phyloP scores from a whole-genome alignment of 257 asterid species.

The Cruciata laevipes region DNA sequence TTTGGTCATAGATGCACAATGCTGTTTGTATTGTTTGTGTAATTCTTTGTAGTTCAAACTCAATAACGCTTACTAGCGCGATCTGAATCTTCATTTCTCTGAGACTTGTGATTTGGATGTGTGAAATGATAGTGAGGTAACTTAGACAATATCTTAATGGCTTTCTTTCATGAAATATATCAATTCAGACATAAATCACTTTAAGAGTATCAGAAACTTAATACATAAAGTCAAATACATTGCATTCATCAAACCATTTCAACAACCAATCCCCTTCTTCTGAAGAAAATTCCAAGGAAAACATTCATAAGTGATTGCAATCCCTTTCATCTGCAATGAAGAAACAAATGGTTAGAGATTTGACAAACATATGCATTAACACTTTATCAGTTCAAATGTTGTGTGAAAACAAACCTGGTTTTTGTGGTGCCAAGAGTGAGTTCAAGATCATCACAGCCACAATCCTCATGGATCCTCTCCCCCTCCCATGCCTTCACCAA shows the following conservation, averaged over 20 bases:
- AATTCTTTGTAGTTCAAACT: neutral
- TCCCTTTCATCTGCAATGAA: slow-evolving; percentile 11
- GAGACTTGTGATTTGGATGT: neutral
- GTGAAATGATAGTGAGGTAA: neutral
- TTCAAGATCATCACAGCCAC: slow-evolving; percentile 43
- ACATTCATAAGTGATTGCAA: neutral
- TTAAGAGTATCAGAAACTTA: neutral
- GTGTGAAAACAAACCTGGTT: slow-evolving; percentile 26
- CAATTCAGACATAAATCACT: neutral
- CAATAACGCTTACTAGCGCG: neutral
- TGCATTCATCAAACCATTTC: neutral
- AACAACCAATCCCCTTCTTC: neutral
- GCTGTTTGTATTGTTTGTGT: neutral
- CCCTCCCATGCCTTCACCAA: slow-evolving; percentile 58
- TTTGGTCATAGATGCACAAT: neutral
- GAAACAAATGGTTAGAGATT: neutral
- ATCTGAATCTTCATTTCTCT: neutral
- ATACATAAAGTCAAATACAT: neutral
- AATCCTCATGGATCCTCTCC: slow-evolving; percentile 50
- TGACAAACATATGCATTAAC: neutral
- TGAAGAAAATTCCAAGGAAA: neutral
- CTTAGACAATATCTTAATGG: neutral
- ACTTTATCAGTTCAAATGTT: neutral
- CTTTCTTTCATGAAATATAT: neutral
- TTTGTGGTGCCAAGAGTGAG: slow-evolving; percentile 52